Conservation (phyloP, 306 rosid genomes). For the Arachis hypogaea region DNA sequence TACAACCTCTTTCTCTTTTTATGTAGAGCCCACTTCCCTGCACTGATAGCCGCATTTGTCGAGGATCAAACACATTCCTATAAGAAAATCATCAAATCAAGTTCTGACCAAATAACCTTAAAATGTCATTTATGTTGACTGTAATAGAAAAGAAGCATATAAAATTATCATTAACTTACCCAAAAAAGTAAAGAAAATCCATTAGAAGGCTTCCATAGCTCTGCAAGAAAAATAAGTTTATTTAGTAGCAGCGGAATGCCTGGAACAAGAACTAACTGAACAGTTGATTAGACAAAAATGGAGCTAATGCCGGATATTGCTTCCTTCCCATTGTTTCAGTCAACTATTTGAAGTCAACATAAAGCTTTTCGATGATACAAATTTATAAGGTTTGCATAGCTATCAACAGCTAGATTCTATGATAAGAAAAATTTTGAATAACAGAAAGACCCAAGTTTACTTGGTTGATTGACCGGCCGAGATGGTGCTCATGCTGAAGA, state of each 20-base stretch:
- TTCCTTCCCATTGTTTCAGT: conserved; percentile 25
- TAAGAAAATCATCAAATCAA: conserved; percentile 30
- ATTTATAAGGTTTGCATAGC: background rate
- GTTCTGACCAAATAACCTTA: background rate
- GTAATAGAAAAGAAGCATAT: conserved; percentile 33
- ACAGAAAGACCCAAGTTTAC: conserved; percentile 48
- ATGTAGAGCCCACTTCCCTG: conserved; percentile 96
- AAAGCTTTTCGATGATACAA: conserved; percentile 14
- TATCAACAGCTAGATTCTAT: conserved; percentile 16
- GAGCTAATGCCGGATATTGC: background rate
- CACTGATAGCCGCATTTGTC: conserved; percentile 93
- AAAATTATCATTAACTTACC: conserved; percentile 59
- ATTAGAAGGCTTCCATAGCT: conserved; percentile 85
- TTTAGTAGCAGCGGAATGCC: conserved; percentile 32
- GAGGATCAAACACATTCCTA: conserved; percentile 96
- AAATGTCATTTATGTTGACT: conserved; percentile 12
- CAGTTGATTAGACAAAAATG: conserved; percentile 5
- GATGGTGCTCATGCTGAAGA: conserved; percentile 98
- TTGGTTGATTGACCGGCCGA: conserved; percentile 89
- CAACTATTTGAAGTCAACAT: conserved; percentile 25
- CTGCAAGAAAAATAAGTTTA: conserved; percentile 58
- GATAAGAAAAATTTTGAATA: conserved; percentile 17
- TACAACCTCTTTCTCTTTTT: conserved; percentile 94
- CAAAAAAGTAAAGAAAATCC: conserved; percentile 95
- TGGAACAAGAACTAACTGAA: conserved; percentile 16